Base-by-base conservation (phyloP, 2,329 filamentous ascomycete species). In the Scopulariopsis brevicaulis region DNA sequence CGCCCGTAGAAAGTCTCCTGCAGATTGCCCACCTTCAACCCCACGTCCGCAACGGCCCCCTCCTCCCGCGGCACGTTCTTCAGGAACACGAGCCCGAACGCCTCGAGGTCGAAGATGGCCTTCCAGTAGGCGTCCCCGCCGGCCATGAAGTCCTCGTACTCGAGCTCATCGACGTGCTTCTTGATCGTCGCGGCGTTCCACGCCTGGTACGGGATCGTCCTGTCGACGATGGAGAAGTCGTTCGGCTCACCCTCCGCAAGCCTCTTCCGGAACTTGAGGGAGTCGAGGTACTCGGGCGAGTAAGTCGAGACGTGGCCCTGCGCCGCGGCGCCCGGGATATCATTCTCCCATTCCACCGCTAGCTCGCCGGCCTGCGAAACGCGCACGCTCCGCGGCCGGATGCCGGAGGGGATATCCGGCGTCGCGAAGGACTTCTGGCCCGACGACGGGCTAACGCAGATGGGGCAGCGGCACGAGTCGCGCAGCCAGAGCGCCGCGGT, bases 1-100 rank as follows among this genome's bases (percentile, higher is more conserved):
- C 80, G 77, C 50, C 94, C 94, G 70, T 97, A 97, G 68, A 97
- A 94, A 8, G 92, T 94, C 64, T 90, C 85, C 66, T 90, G 87
- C 28, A 96, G 73, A 37, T 82, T 82, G 1, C 91, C 92, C 60
- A 97, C 88, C 56, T 85, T 82, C 4, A 77, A 76, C 2, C 85
- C 87, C 59, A 97, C 83, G 24, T 77, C 72, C 46, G 82, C 78
- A 4, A 96, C 86, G 4, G 84, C 79, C 1, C 77, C 71, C 60
- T 87, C 81, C 18, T 81, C 79, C 11, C 84, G 75, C 0, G 93
- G 92, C 6, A 96, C 86, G 60, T 83, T 80, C 54, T 80, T 82
- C 32, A 97, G 70, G 69, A 96, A 90, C 18, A 96, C 73, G 0
- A 97, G 73, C 0, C 94, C 94, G 55, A 85, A 79, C 35, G 73